These are phyloP conservation scores for Calocera viscosa DNA, from an alignment of 768 basidiomycete species.

Conservation along the genomic window DNA sequence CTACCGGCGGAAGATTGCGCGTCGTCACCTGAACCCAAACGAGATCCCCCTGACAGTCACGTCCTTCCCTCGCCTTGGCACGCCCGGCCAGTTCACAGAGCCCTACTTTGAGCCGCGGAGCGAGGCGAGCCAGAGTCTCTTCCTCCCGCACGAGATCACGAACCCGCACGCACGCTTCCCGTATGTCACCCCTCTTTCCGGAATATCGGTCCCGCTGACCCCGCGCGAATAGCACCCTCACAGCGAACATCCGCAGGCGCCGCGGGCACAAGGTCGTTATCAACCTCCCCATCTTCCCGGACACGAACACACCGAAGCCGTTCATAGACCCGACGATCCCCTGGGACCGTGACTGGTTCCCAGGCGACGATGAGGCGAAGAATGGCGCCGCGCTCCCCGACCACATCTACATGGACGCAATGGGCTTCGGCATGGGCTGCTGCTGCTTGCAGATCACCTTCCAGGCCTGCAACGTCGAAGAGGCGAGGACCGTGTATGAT, in stretches of 20 bases:
- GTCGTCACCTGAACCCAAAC: slow-evolving; percentile 66
- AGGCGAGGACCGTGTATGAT: slow-evolving; percentile 89
- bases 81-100: slow-evolving; percentile 81
- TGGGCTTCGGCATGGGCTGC: slow-evolving; percentile 99
- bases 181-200: slow-evolving; percentile 41
- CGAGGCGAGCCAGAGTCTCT: slow-evolving; percentile 86
- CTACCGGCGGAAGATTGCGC: slow-evolving; percentile 73
- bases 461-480: slow-evolving; percentile 86
- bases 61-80: slow-evolving; percentile 87
- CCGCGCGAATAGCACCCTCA: slow-evolving; percentile 58
- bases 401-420: slow-evolving; percentile 96
- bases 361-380: slow-evolving; percentile 83
- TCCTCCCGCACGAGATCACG: slow-evolving; percentile 89
- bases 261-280: slow-evolving; percentile 91
- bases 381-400: slow-evolving; percentile 75
- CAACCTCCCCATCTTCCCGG: slow-evolving; percentile 85
- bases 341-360: slow-evolving; percentile 67
- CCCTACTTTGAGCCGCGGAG: slow-evolving; percentile 64
- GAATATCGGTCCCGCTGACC: slow-evolving; percentile 10
- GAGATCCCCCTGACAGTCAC: slow-evolving; percentile 89
- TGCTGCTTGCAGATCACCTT: slow-evolving; percentile 96
- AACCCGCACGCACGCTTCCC: slow-evolving; percentile 97
- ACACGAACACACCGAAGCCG: slow-evolving; percentile 72
- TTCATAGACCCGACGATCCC: slow-evolving; percentile 91
- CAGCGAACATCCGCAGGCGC: slow-evolving; percentile 84